Conservation (phyloP, 129 eudicot species). For the Helichrysum umbraculigerum region DNA sequence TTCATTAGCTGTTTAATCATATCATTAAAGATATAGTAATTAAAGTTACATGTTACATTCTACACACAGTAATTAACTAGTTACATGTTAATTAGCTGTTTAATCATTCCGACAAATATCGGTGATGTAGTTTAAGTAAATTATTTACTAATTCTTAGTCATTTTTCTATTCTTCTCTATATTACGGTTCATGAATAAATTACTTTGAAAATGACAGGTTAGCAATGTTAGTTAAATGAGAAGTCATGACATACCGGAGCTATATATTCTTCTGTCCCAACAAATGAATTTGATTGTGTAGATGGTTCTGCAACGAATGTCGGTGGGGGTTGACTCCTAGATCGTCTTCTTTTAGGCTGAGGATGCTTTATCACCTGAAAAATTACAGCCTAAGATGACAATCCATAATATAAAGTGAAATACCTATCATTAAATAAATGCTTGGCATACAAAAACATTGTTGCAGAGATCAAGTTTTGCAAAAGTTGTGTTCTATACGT, state of each 20-base stretch:
- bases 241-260: slow-evolving; percentile 69
- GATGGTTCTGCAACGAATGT: slow-evolving; percentile 79
- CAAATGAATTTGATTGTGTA: slow-evolving; percentile 95
- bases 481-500: too few species aligned
- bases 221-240: background rate
- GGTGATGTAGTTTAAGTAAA: background rate
- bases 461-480: background rate
- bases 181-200: background rate
- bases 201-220: background rate
- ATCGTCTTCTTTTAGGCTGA: slow-evolving; percentile 58
- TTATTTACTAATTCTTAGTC: background rate
- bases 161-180: background rate
- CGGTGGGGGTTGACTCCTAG: slow-evolving; percentile 81
- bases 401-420: background rate
- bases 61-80: background rate
- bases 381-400: slow-evolving; percentile 8
- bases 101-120: too few species aligned
- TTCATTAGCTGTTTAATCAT: too few species aligned
- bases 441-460: background rate
- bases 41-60: background rate
- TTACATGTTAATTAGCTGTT: background rate
- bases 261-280: slow-evolving; percentile 98
- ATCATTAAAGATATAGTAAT: too few species aligned
- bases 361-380: slow-evolving; percentile 79
- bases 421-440: background rate